Conservation (phyloP, 1,139 yeast species). For the Blastobotrys capitulatus region DNA sequence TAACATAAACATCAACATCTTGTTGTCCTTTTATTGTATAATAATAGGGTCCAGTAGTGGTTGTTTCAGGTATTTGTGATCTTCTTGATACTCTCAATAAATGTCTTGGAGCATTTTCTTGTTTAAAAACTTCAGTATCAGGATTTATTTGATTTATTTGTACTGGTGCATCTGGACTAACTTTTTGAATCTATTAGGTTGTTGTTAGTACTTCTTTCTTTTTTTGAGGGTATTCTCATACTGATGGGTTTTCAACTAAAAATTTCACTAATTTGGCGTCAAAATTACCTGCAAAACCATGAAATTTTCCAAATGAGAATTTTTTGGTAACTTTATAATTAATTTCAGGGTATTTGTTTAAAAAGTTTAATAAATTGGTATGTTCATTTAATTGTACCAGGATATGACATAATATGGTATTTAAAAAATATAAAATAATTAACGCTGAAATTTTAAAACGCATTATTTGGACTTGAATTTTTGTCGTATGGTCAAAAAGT, state of each 20-base stretch:
- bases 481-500: neutral
- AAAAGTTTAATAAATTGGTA: slow-evolving; percentile 20
- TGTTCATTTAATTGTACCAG: slow-evolving; percentile 25
- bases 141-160: slow-evolving; percentile 13
- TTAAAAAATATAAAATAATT: neutral
- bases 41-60: slow-evolving; percentile 21
- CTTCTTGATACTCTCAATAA: slow-evolving; percentile 59
- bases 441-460: neutral
- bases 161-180: slow-evolving; percentile 29
- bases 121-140: slow-evolving; percentile 25
- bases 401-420: slow-evolving; percentile 15
- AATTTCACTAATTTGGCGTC: slow-evolving; percentile 18
- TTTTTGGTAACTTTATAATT: slow-evolving; percentile 22
- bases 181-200: slow-evolving; percentile 21
- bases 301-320: slow-evolving; percentile 28
- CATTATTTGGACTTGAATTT: neutral
- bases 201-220: neutral
- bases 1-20: slow-evolving; percentile 65
- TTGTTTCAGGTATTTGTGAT: slow-evolving; percentile 15
- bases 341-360: slow-evolving; percentile 23
- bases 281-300: slow-evolving; percentile 29
- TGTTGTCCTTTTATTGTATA: slow-evolving; percentile 37
- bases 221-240: slow-evolving; percentile 11
- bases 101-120: slow-evolving; percentile 61
- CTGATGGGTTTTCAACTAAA: slow-evolving; percentile 17